Conservation (phyloP, 75 land plant genomes). For the Cupressus sempervirens region DNA sequence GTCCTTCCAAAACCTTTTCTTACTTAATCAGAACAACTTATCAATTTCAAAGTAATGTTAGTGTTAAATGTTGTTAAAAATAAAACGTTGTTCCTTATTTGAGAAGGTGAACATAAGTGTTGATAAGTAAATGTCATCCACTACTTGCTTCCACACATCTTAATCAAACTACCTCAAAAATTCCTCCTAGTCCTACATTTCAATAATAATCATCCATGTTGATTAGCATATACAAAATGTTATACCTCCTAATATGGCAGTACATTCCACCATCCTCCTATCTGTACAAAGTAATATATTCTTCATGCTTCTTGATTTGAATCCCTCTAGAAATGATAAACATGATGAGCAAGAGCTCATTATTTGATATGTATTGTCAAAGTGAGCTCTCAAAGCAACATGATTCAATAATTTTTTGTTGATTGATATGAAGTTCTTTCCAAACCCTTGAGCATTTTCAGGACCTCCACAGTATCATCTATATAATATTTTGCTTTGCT, state of each 20-base stretch:
- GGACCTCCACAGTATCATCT: slow-evolving; percentile 64
- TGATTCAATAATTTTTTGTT: slow-evolving; percentile 7
- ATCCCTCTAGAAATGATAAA: background rate
- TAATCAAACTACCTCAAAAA: background rate
- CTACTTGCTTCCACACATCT: background rate
- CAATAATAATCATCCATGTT: background rate
- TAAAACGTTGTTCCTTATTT: background rate
- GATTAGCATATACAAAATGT: slow-evolving; percentile 4
- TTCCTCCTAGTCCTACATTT: background rate
- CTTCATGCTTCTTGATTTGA: background rate
- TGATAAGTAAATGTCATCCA: background rate
- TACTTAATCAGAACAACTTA: too few species aligned
- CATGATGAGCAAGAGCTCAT: background rate
- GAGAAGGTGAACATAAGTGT: background rate
- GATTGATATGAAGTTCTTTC: slow-evolving; percentile 34
- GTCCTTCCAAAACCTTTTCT: too few species aligned
- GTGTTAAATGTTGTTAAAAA: background rate
- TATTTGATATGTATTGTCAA: background rate
- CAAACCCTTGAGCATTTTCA: slow-evolving; percentile 51
- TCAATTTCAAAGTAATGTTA: background rate
- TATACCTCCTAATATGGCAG: background rate
- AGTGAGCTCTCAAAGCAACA: slow-evolving; percentile 34
- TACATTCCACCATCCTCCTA: background rate
- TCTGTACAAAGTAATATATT: background rate
- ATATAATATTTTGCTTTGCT: slow-evolving; percentile 70